These are phyloP conservation scores for Malus sylvestris DNA, from an alignment of 306 rosid genomes.

Conservation along the genomic window DNA sequence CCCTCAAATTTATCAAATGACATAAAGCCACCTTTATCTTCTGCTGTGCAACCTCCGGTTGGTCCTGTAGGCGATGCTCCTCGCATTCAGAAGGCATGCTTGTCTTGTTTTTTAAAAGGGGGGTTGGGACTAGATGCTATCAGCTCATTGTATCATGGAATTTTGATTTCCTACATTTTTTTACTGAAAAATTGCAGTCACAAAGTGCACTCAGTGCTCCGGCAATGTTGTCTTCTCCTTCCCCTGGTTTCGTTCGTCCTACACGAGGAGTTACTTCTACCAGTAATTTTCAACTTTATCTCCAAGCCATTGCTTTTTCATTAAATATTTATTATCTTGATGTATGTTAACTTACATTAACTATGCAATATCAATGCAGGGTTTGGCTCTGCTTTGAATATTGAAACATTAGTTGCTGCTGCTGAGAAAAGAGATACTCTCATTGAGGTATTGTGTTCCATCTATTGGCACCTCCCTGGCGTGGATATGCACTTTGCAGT, in stretches of 20 bases:
- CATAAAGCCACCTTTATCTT: conserved; percentile 48
- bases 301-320: conserved; percentile 2
- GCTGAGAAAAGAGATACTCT: conserved; percentile 97
- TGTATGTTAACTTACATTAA: conserved; percentile 2
- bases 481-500: background rate
- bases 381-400: conserved; percentile 96
- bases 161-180: conserved; percentile 2
- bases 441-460: conserved; percentile 56
- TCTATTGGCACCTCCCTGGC: background rate
- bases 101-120: background rate
- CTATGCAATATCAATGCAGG: conserved; percentile 36
- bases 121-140: background rate
- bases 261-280: conserved; percentile 63
- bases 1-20: conserved; percentile 47
- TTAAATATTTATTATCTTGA: background rate
- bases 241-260: conserved; percentile 78
- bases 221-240: conserved; percentile 49
- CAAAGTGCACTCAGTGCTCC: conserved; percentile 42
- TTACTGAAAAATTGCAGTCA: conserved; percentile 34
- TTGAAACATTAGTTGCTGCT: conserved; percentile 91
- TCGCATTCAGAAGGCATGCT: conserved; percentile 51
- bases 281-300: conserved; percentile 39
- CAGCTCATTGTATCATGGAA: background rate
- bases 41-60: conserved; percentile 51
- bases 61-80: conserved; percentile 46